Evolutionary conservation across 108 stramenopile genomes (phyloP).

Genomic region (Epipyxis sp.): DNA sequence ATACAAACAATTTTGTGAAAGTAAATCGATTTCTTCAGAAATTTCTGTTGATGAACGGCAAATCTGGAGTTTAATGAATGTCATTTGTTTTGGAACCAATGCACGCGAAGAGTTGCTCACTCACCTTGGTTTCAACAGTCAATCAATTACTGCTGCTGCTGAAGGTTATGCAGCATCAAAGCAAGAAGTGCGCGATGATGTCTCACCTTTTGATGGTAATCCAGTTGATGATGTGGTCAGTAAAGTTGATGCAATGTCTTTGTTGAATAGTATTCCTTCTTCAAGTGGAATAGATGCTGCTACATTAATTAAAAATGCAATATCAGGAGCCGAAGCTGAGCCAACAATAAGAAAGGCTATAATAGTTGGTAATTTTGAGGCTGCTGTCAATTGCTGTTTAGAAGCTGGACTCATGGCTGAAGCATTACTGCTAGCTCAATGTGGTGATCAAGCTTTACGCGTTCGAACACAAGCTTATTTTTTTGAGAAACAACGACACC

Average conservation of each 20-base stretch:
- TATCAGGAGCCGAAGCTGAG: slow-evolving; percentile 61
- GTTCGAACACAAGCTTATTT: slow-evolving; percentile 78
- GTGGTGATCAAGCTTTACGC: slow-evolving; percentile 88
- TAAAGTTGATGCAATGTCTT: neutral
- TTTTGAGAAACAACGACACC: slow-evolving; percentile 66
- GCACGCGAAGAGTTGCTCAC: slow-evolving; percentile 78
- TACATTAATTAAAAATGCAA: neutral
- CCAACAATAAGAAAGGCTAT: slow-evolving; percentile 73
- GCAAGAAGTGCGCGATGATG: neutral
- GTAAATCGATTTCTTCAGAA: slow-evolving; percentile 56
- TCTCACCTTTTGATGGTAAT: neutral
- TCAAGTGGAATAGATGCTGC: neutral
- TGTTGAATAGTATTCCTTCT: neutral
- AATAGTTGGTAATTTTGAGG: slow-evolving; percentile 89
- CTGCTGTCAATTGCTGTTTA: slow-evolving; percentile 92
- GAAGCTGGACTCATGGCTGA: slow-evolving; percentile 78
- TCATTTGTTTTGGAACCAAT: slow-evolving; percentile 79
- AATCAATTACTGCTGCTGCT: slow-evolving; percentile 58
- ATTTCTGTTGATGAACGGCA: neutral
- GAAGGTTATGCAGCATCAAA: slow-evolving; percentile 33
- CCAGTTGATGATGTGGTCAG: neutral
- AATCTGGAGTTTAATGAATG: slow-evolving; percentile 86
- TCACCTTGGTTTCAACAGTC: slow-evolving; percentile 87
- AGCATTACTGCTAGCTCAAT: slow-evolving; percentile 83
- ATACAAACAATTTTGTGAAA: slow-evolving; percentile 59